Evolutionary conservation across 2,329 filamentous ascomycete genomes (phyloP).

Genomic region (Furcasterigmium furcatum): DNA sequence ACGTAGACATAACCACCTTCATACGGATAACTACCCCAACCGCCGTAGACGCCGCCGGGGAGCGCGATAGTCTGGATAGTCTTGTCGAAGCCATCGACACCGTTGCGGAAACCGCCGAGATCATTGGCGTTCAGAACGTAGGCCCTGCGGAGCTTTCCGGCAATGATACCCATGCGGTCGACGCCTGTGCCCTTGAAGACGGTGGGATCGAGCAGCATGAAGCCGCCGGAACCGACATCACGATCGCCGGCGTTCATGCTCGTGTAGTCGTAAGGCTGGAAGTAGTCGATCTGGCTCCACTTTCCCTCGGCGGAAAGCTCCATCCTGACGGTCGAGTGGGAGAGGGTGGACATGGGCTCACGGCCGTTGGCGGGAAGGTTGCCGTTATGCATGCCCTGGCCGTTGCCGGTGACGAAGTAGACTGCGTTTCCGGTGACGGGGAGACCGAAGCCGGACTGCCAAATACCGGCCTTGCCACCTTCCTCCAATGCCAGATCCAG

Average conservation of each 20-base stretch:
- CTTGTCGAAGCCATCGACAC: constrained; percentile 27
- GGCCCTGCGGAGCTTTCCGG: constrained; percentile 34
- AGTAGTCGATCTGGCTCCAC: constrained; percentile 28
- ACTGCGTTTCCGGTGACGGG: constrained; percentile 22
- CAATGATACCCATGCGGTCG: constrained; percentile 29
- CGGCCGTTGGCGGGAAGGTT: constrained; percentile 28
- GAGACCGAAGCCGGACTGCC: constrained; percentile 30
- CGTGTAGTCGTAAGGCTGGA: constrained; percentile 36
- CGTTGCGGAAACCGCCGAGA: constrained; percentile 35
- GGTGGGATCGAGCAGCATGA: constrained; percentile 26
- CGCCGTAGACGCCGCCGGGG: constrained; percentile 29
- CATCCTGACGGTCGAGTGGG: constrained; percentile 27
- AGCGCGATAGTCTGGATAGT: constrained; percentile 30
- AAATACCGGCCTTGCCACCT: constrained; percentile 31
- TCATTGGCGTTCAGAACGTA: constrained; percentile 37
- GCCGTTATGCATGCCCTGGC: constrained; percentile 26
- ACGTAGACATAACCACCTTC: constrained; percentile 39
- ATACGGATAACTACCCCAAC: constrained; percentile 32
- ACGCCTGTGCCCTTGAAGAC: constrained; percentile 29
- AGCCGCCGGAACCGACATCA: constrained; percentile 32
- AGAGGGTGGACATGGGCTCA: constrained; percentile 24
- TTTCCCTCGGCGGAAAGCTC: constrained; percentile 17
- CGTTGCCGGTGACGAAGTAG: constrained; percentile 22
- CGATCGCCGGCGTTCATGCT: constrained; percentile 32
- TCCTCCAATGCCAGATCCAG: constrained; percentile 6